Evolutionary conservation across 1,284 basidiomycete genomes (phyloP).

Genomic region (Heterobasidion occidentale): DNA sequence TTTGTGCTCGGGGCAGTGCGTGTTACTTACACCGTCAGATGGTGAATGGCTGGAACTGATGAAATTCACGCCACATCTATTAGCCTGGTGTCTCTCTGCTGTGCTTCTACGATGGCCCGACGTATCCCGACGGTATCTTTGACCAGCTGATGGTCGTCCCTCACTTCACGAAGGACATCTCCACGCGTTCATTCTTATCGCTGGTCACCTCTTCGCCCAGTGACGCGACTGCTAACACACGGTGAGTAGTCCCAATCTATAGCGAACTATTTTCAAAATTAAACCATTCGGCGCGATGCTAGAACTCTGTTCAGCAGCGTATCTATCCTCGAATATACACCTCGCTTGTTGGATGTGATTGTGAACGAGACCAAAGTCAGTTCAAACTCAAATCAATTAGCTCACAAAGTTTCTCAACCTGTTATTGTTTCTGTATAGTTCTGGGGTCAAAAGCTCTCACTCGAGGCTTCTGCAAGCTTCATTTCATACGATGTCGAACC

Average conservation of each 20-base stretch:
- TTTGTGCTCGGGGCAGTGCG: neutral
- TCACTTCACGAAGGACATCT: neutral
- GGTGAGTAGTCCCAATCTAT: neutral
- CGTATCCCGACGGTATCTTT: conserved; percentile 5
- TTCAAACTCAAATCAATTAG: neutral
- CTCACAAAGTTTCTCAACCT: neutral
- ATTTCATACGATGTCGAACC: conserved; percentile 8
- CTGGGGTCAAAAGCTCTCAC: conserved; percentile 13
- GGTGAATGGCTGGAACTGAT: neutral
- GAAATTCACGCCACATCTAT: neutral
- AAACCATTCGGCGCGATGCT: neutral
- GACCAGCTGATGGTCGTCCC: conserved; percentile 7
- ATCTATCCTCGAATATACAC: neutral
- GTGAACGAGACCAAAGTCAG: conserved; percentile 1
- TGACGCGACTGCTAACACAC: neutral
- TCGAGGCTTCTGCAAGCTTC: conserved; percentile 8
- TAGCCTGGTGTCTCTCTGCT: neutral
- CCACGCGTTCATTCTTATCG: conserved; percentile 1
- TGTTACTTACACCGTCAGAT: neutral
- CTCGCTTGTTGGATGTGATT: neutral
- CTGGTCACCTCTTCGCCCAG: neutral
- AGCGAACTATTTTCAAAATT: neutral
- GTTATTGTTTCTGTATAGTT: neutral
- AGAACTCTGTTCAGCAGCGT: conserved; percentile 1
- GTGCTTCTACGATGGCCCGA: conserved; percentile 8